A percentile compares a stretch with the other conserved stretches of the same genome.
Evolutionary conservation across 2,329 filamentous ascomycete genomes (phyloP).

Genomic region (Alternaria incomplexa): DNA sequence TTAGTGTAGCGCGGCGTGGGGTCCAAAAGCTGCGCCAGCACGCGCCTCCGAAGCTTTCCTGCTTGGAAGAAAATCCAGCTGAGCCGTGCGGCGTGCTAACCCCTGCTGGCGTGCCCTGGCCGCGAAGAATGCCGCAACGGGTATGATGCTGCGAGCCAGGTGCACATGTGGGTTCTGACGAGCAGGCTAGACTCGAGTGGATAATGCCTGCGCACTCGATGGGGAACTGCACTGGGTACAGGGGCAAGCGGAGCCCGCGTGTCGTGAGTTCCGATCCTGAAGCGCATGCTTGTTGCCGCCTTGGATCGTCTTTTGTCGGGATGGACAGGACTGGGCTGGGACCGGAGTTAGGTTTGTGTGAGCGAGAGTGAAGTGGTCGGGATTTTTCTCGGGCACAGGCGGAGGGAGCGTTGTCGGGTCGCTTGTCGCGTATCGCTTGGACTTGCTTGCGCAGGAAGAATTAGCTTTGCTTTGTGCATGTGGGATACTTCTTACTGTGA

Average conservation of each 20-base stretch:
- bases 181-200: background rate
- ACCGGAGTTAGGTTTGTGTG: background rate
- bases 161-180: background rate
- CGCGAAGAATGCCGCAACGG: constrained; percentile 7
- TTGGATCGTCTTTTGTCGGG: background rate
- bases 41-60: background rate
- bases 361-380: background rate
- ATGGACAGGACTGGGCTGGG: background rate
- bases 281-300: background rate
- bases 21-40: constrained; percentile 3
- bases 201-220: background rate
- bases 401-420: background rate
- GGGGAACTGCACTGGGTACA: background rate
- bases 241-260: background rate
- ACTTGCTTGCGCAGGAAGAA: background rate
- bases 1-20: constrained; percentile 1
- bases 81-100: background rate
- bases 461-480: background rate
- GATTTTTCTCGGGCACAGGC: background rate
- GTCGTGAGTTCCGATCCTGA: background rate
- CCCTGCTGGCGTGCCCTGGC: constrained; percentile 4
- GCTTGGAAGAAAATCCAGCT: background rate
- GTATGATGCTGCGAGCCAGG: constrained; percentile 12
- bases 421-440: constrained; percentile 3
- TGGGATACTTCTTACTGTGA: background rate